Evolutionary conservation across 139 green algal genomes (phyloP), one percentile per base, ranked within the genome.

Genomic region (Yamagishiella unicocca): DNA sequence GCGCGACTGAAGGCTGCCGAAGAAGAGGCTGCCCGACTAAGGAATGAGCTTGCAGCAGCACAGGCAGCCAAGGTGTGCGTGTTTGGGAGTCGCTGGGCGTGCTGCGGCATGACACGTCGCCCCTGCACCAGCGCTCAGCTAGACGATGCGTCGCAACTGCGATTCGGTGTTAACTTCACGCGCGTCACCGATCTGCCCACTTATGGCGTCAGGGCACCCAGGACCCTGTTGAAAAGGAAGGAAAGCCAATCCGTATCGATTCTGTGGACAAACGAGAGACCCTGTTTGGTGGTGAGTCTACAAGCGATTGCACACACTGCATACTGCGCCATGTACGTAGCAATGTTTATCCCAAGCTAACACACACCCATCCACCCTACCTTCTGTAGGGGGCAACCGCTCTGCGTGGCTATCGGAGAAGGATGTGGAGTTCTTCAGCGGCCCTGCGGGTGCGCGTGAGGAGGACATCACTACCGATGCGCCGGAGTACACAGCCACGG

Each of bases 401-500:
- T 82, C 68, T 53, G 45, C 89, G 2, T 96, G 94, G 94, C 89
- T 96, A 43, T 92, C 68, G 55, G 94, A 96, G 66, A 89, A 87
- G 35, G 94, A 96, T 46, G 74, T 97, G 1, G 85, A 93, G 33
- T 96, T 96, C 73, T 95, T 96, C 70, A 93, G 90, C 19, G 94
- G 94, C 42, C 80, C 68, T 24, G 90, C 71, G 42, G 92, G 54
- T 42, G 62, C 64, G 5, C 82, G 70, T 27, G 83, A 66, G 12
- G 91, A 42, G 1, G 91, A 88, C 12, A 54, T 46, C 4, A 55
- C 61, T 61, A 43, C 80, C 0, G 55, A 88, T 38, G 85, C 85
- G 8, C 64, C 82, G 1, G 72, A 90, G 61, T 85, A 88, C 50
- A 79, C 87, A 50, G 68, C 76, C 6, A 93, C 85, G 0, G 68